Evolutionary conservation across 257 asterid species (phyloP).

Genomic region (Buddleja alternifolia): DNA sequence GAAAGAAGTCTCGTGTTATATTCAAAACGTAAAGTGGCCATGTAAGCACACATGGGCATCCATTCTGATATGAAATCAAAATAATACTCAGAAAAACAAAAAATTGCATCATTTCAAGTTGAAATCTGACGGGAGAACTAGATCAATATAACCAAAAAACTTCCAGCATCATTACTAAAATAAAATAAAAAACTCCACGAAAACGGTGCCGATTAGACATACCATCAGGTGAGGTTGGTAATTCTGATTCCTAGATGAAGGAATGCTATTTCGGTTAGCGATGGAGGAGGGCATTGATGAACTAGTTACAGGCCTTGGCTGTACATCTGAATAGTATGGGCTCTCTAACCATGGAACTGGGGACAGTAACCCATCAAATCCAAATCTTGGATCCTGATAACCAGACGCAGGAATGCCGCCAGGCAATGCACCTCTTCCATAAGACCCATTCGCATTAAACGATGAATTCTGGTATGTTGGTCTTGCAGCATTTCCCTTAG

Average conservation of each 20-base stretch:
- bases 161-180: not conserved
- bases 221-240: conserved; percentile 55
- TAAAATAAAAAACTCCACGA: not conserved
- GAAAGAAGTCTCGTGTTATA: no score
- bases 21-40: no score
- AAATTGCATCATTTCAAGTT: no score
- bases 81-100: not conserved
- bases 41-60: not conserved
- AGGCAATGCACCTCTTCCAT: no score
- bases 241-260: no score
- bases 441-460: no score
- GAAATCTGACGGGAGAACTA: no score
- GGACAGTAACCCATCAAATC: conserved; percentile 59
- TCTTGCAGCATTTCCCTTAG: no score
- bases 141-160: not conserved
- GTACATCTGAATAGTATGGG: conserved; percentile 63
- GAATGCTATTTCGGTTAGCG: conserved; percentile 43
- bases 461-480: no score
- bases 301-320: conserved; percentile 46
- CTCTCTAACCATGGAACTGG: conserved; percentile 67
- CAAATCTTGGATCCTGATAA: conserved; percentile 66
- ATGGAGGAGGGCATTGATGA: conserved; percentile 49
- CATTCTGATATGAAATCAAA: not conserved
- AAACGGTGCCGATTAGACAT: not conserved
- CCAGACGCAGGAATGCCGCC: no score